A percentile compares a stretch with the other conserved stretches of the same genome.
These are phyloP conservation scores for Gaertneriomyces semiglobifer DNA, from an alignment of 192 early-diverging fungal genomes.

Conservation along the genomic window DNA sequence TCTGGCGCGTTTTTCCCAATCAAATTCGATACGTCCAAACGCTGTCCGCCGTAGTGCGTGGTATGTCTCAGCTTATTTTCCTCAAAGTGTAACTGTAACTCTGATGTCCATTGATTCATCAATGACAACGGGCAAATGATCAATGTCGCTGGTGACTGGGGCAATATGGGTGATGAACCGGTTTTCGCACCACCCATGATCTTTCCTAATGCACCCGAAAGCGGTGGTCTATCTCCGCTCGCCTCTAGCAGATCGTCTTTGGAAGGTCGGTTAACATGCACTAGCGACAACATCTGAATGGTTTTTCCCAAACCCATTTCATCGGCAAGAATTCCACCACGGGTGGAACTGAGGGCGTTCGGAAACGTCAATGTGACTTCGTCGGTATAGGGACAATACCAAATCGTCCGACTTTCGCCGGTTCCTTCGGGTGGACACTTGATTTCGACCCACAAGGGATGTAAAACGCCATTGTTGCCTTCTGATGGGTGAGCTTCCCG, in stretches of 20 bases:
- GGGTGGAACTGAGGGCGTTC: constrained; percentile 19
- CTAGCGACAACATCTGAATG: constrained; percentile 34
- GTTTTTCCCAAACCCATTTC: constrained; percentile 47
- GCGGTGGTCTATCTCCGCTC: not conserved
- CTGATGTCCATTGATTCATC: constrained; percentile 37
- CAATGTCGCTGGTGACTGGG: constrained; percentile 22
- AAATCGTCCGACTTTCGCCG: constrained; percentile 12
- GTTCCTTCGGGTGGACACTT: constrained; percentile 5
- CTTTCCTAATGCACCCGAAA: not conserved
- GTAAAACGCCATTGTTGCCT: constrained; percentile 6
- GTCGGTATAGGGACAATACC: constrained; percentile 37
- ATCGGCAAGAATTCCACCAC: constrained; percentile 43
- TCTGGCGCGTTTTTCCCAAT: constrained; percentile 9
- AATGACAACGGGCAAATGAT: constrained; percentile 41
- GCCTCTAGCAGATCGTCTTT: not conserved
- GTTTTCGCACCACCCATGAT: not conserved
- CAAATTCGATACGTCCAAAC: constrained; percentile 5
- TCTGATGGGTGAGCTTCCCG: constrained; percentile 13
- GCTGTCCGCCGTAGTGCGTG: constrained; percentile 28
- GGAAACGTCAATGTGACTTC: constrained; percentile 29
- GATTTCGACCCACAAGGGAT: constrained; percentile 28
- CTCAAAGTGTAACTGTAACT: constrained; percentile 20
- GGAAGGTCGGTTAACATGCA: constrained; percentile 30
- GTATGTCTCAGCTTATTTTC: not conserved
- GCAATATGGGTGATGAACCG: not conserved